phyloP scores from a whole-genome alignment of 176 grass and related monocot genomes.

The Raddia distichophylla region DNA sequence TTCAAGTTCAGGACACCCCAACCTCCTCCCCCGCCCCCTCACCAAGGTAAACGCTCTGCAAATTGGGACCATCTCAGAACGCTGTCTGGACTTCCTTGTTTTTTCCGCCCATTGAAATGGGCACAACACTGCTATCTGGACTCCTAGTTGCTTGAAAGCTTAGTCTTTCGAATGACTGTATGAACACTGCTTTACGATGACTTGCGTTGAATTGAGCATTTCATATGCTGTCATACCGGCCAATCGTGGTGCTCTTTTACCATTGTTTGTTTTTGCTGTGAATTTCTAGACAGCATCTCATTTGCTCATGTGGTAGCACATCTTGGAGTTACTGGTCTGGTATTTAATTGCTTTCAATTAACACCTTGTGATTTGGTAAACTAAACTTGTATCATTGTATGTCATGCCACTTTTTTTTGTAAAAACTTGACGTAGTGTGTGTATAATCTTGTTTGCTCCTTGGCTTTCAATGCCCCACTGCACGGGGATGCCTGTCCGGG shows the following conservation, averaged over 20 bases:
- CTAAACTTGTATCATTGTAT: not conserved
- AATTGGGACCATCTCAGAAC: conserved; percentile 33
- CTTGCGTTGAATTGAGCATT: conserved; percentile 18
- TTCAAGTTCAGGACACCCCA: conserved; percentile 49
- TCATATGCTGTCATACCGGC: conserved; percentile 3
- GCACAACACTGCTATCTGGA: not conserved
- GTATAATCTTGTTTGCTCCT: not conserved
- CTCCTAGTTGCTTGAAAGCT: conserved; percentile 17
- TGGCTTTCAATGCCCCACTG: not conserved
- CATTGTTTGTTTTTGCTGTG: not conserved
- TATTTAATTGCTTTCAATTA: not conserved
- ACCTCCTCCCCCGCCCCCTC: conserved; percentile 22
- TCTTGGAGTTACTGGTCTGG: conserved; percentile 10
- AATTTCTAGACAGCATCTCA: not conserved
- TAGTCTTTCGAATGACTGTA: not conserved
- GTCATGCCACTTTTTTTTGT: not conserved
- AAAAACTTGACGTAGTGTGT: not conserved
- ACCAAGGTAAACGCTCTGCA: conserved; percentile 83
- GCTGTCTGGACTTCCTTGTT: not conserved
- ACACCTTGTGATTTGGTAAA: not conserved
- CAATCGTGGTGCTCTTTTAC: not conserved
- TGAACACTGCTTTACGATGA: not conserved
- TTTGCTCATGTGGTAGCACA: not conserved
- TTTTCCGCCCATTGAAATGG: conserved; percentile 2
- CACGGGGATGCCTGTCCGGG: not conserved